Percentiles rank a stretch among this genome's conserved stretches.
Evolutionary conservation across 2,329 filamentous ascomycete genomes (phyloP).

Genomic region (Penicillium sp.): DNA sequence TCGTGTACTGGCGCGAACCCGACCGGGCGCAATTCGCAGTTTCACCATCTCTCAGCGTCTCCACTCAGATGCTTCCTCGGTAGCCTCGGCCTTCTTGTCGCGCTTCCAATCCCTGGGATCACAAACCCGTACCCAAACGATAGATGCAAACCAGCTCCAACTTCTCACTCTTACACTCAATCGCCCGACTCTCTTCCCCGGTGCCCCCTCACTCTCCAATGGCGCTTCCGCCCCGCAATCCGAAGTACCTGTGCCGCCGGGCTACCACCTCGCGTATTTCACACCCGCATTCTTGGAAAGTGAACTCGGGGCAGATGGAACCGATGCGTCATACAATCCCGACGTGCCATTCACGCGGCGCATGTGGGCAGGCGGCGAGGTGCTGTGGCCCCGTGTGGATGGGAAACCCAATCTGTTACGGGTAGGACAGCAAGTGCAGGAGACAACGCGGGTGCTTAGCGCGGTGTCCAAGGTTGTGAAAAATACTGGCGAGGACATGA

Average conservation of each 20-base stretch:
- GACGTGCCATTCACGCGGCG: constrained; percentile 60
- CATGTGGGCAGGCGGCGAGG: constrained; percentile 67
- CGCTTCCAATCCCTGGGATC: constrained; percentile 46
- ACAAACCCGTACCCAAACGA: constrained; percentile 49
- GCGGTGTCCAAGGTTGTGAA: constrained; percentile 57
- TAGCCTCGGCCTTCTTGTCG: constrained; percentile 44
- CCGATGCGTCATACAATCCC: constrained; percentile 61
- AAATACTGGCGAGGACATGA: constrained; percentile 59
- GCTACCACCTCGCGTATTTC: constrained; percentile 65
- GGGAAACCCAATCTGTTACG: constrained; percentile 44
- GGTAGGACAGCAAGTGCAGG: constrained; percentile 57
- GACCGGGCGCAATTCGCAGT: constrained; percentile 3
- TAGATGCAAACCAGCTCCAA: constrained; percentile 65
- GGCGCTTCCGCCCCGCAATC: constrained; percentile 34
- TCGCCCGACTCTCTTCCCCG: constrained; percentile 47
- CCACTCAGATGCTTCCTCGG: constrained; percentile 27
- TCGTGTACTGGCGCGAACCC: background rate
- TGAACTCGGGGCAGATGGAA: constrained; percentile 60
- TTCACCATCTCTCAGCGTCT: constrained; percentile 10
- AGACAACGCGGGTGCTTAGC: constrained; percentile 57
- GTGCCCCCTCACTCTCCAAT: constrained; percentile 41
- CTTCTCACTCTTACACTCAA: constrained; percentile 61
- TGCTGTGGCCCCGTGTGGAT: constrained; percentile 50
- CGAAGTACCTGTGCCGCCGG: constrained; percentile 56
- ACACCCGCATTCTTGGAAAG: constrained; percentile 57